These are phyloP conservation scores for Nitzschia sp. DNA, from an alignment of 108 stramenopile species.

Conservation along the genomic window DNA sequence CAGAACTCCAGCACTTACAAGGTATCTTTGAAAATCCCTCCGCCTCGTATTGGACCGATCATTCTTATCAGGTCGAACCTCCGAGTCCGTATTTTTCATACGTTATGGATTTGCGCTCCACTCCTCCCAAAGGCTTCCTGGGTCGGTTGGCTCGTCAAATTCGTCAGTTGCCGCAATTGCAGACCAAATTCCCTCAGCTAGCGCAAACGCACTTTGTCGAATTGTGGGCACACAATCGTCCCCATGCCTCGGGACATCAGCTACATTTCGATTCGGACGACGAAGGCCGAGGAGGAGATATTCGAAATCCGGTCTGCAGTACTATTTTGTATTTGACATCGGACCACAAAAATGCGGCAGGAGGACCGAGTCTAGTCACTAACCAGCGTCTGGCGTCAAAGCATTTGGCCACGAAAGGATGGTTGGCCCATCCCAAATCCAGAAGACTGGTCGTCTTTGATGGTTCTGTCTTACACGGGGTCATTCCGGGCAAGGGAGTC, in stretches of 20 bases:
- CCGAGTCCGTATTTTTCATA: conserved; percentile 81
- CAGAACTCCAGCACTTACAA: conserved; percentile 47
- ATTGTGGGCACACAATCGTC: conserved; percentile 93
- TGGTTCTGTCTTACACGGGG: conserved; percentile 85
- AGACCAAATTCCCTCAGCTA: conserved; percentile 37
- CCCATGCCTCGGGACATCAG: conserved; percentile 89
- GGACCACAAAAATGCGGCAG: conserved; percentile 27
- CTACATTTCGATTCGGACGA: conserved; percentile 92
- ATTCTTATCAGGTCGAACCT: conserved; percentile 74
- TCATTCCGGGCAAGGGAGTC: conserved; percentile 82
- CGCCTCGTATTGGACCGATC: conserved; percentile 68
- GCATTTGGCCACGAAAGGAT: conserved; percentile 64
- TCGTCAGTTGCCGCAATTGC: conserved; percentile 21
- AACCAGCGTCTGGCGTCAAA: conserved; percentile 58
- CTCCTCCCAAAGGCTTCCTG: conserved; percentile 36
- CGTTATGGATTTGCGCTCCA: conserved; percentile 47
- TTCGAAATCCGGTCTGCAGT: conserved; percentile 76
- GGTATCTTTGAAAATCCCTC: conserved; percentile 51
- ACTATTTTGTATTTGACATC: conserved; percentile 68
- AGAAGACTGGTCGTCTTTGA: conserved; percentile 78
- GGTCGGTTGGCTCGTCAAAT: conserved; percentile 48
- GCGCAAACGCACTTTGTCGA: conserved; percentile 58
- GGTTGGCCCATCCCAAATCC: conserved; percentile 62
- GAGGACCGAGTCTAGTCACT: conserved; percentile 84
- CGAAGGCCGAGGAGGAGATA: conserved; percentile 73